Conservation (phyloP, 75 land plant species). For the Ceratopteris richardii region DNA sequence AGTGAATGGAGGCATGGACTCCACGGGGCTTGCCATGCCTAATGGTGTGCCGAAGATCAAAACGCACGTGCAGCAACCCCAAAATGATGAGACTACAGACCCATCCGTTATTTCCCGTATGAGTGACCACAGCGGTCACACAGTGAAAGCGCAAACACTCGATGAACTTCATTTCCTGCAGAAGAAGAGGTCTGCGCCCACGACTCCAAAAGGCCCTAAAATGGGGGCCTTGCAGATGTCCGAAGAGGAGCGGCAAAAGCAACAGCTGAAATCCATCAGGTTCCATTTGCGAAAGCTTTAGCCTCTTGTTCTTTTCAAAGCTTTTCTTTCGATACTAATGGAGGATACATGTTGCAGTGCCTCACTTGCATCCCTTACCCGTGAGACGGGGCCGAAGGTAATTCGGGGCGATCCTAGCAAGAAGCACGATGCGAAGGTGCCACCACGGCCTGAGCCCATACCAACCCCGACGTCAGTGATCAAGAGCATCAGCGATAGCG, state of each 20-base stretch:
- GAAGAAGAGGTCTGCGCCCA: slow-evolving; percentile 67
- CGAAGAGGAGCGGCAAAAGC: slow-evolving; percentile 55
- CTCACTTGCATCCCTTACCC: slow-evolving; percentile 70
- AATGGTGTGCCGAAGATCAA: slow-evolving; percentile 14
- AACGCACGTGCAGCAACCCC: slow-evolving; percentile 1
- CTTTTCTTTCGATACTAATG: too few species aligned
- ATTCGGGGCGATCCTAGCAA: slow-evolving; percentile 65
- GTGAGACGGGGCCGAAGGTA: slow-evolving; percentile 79
- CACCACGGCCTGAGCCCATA: slow-evolving; percentile 12
- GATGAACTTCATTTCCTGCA: slow-evolving; percentile 86
- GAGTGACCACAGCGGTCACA: slow-evolving; percentile 58
- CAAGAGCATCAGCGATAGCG: slow-evolving; percentile 52
- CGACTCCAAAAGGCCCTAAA: slow-evolving; percentile 34
- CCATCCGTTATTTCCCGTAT: slow-evolving; percentile 35
- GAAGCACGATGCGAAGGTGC: slow-evolving; percentile 9
- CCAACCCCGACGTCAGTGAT: slow-evolving; percentile 7
- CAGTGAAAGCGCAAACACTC: slow-evolving; percentile 70
- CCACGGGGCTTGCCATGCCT: too few species aligned
- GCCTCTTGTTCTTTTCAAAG: too few species aligned
- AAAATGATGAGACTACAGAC: too few species aligned
- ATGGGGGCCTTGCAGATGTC: slow-evolving; percentile 12
- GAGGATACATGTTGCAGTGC: slow-evolving; percentile 36
- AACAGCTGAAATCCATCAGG: slow-evolving; percentile 90
- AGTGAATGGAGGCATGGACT: too few species aligned
- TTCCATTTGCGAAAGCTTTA: neutral